These are phyloP conservation scores for Entophlyctis luteolus DNA, from an alignment of 192 early-diverging fungal genomes.

Conservation along the genomic window DNA sequence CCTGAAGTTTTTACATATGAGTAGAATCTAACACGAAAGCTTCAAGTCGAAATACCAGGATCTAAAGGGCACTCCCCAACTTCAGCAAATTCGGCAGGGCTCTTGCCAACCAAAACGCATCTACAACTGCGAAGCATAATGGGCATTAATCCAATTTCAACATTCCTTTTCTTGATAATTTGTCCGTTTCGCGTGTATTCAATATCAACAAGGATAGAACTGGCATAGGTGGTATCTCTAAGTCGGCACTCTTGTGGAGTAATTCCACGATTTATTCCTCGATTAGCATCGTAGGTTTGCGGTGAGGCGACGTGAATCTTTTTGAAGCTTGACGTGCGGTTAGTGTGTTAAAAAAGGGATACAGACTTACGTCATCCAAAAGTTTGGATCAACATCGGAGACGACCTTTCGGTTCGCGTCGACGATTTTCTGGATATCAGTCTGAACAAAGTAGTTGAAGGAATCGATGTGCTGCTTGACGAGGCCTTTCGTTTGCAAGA, in stretches of 20 bases:
- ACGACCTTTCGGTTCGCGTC: conserved; percentile 83
- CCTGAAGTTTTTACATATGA: conserved; percentile 31
- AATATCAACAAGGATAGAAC: conserved; percentile 86
- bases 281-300: conserved; percentile 67
- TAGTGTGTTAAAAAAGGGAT: background rate
- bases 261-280: conserved; percentile 64
- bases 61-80: conserved; percentile 94
- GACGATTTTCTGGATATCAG: conserved; percentile 91
- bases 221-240: conserved; percentile 92
- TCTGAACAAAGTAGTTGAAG: conserved; percentile 97
- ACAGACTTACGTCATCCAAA: conserved; percentile 78
- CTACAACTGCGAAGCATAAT: conserved; percentile 90
- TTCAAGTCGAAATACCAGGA: conserved; percentile 72
- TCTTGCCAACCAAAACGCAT: conserved; percentile 75
- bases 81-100: conserved; percentile 75
- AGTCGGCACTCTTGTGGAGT: conserved; percentile 96
- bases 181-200: conserved; percentile 83
- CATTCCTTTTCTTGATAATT: conserved; percentile 73
- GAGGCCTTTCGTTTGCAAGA: conserved; percentile 92
- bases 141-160: conserved; percentile 88
- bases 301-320: conserved; percentile 84
- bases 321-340: conserved; percentile 59
- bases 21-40: background rate
- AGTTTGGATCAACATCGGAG: conserved; percentile 89
- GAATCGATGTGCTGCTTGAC: conserved; percentile 99